A percentile compares a stretch with the other conserved stretches of the same genome.
phyloP scores from a whole-genome alignment of 345 rosid species.

The Linum tenue region DNA sequence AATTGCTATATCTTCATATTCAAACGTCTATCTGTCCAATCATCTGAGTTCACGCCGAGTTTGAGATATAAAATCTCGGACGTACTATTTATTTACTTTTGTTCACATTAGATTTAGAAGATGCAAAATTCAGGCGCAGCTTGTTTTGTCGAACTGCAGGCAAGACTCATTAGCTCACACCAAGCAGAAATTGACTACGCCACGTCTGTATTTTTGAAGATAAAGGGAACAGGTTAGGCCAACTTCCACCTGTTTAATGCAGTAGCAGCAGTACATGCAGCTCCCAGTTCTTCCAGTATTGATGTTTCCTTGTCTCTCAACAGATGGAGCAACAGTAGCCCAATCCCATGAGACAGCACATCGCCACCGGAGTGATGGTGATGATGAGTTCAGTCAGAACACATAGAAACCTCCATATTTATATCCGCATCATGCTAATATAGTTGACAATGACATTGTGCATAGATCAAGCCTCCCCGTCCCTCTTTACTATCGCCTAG shows the following conservation, averaged over 20 bases:
- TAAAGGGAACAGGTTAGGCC: conserved; percentile 34
- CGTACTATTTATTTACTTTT: not conserved
- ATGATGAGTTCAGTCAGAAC: not conserved
- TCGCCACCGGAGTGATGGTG: conserved; percentile 3
- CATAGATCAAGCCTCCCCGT: too few relatives aligned
- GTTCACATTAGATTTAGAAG: not conserved
- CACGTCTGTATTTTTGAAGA: conserved; percentile 26
- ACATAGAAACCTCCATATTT: conserved; percentile 3
- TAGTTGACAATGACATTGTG: too few relatives aligned
- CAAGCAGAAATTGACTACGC: conserved; percentile 40
- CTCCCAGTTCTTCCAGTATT: not conserved
- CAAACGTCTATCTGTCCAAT: too few relatives aligned
- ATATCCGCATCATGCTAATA: too few relatives aligned
- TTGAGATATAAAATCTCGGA: too few relatives aligned
- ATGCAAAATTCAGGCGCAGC: not conserved
- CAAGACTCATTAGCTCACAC: conserved; percentile 35
- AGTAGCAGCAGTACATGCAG: too few relatives aligned
- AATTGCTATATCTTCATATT: too few relatives aligned
- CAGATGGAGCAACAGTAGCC: conserved; percentile 10
- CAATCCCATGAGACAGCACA: conserved; percentile 1
- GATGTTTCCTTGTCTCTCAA: conserved; percentile 1
- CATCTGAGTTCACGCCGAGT: too few relatives aligned
- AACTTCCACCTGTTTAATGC: not conserved
- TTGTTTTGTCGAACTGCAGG: conserved; percentile 28
- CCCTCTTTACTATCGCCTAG: too few relatives aligned